These are phyloP conservation scores for Candida railenensis DNA, from an alignment of 805 yeast species.

Conservation along the genomic window DNA sequence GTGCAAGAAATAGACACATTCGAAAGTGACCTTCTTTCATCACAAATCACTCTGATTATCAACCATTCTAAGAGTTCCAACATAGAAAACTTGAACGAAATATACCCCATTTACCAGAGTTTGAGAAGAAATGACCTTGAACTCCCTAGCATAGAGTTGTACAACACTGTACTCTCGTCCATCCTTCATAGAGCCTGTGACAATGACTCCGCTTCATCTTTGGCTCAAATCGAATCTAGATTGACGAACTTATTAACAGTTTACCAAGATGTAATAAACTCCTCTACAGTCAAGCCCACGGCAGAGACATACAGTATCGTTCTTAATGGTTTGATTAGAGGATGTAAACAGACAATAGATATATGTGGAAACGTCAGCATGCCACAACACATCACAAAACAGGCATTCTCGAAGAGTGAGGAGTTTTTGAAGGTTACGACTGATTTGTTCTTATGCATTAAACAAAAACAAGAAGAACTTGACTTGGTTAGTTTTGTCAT, in stretches of 20 bases:
- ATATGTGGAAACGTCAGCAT: conserved; percentile 37
- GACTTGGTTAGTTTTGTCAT: conserved; percentile 34
- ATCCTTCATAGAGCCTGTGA: conserved; percentile 50
- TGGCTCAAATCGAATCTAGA: conserved; percentile 51
- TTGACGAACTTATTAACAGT: conserved; percentile 63
- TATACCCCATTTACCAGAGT: conserved; percentile 42
- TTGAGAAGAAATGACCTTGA: conserved; percentile 33
- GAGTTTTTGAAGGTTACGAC: conserved; percentile 45
- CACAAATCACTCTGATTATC: not conserved
- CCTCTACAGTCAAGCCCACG: conserved; percentile 52
- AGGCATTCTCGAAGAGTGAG: conserved; percentile 42
- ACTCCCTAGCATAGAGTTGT: conserved; percentile 51
- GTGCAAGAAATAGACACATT: not conserved
- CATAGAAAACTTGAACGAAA: conserved; percentile 17
- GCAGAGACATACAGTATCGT: conserved; percentile 50
- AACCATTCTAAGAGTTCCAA: not conserved
- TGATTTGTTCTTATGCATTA: conserved; percentile 42
- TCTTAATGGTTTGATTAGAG: conserved; percentile 49
- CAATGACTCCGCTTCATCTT: conserved; percentile 18
- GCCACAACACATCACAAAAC: conserved; percentile 50
- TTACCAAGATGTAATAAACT: conserved; percentile 56
- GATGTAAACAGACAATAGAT: conserved; percentile 40
- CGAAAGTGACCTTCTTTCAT: not conserved
- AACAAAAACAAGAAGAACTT: not conserved
- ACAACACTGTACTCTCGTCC: conserved; percentile 55